Percentiles rank a stretch among this genome's conserved stretches.
Evolutionary conservation across 768 basidiomycete species (phyloP).

Genomic region (Lepiota venenata): DNA sequence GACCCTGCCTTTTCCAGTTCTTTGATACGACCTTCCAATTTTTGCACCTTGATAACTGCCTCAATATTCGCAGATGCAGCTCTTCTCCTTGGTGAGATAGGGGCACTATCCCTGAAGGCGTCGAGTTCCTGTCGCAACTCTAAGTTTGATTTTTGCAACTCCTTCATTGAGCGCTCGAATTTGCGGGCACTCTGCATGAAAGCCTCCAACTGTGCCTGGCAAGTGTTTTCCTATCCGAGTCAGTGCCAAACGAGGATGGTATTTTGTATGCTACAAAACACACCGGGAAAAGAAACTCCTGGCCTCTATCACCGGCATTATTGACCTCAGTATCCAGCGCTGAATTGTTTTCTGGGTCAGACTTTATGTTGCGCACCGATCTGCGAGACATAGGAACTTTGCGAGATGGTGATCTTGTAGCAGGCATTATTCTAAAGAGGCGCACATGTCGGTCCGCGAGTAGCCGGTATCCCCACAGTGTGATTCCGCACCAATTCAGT

Average conservation of each 20-base stretch:
- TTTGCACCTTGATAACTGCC: constrained; percentile 7
- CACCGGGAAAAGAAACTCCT: constrained; percentile 5
- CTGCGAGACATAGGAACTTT: background rate
- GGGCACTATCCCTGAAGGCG: constrained; percentile 1
- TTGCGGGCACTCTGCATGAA: background rate
- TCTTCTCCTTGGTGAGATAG: constrained; percentile 3
- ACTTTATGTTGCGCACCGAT: background rate
- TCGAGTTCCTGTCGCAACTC: constrained; percentile 13
- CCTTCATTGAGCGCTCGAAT: constrained; percentile 13
- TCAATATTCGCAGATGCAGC: constrained; percentile 2
- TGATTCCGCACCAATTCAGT: too few species aligned
- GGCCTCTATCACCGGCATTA: background rate
- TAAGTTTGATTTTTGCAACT: constrained; percentile 17
- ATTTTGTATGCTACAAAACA: background rate
- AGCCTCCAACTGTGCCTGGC: background rate
- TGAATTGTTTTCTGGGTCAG: background rate
- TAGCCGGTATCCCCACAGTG: too few species aligned
- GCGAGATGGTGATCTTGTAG: background rate
- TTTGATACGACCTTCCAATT: constrained; percentile 8
- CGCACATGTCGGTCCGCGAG: too few species aligned
- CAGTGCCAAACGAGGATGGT: too few species aligned
- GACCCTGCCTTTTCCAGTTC: constrained; percentile 16
- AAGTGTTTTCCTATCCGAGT: background rate
- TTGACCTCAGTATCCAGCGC: background rate
- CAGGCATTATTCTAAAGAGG: background rate